phyloP scores from a whole-genome alignment of 768 basidiomycete genomes.

The Botryobasidium botryosum region DNA sequence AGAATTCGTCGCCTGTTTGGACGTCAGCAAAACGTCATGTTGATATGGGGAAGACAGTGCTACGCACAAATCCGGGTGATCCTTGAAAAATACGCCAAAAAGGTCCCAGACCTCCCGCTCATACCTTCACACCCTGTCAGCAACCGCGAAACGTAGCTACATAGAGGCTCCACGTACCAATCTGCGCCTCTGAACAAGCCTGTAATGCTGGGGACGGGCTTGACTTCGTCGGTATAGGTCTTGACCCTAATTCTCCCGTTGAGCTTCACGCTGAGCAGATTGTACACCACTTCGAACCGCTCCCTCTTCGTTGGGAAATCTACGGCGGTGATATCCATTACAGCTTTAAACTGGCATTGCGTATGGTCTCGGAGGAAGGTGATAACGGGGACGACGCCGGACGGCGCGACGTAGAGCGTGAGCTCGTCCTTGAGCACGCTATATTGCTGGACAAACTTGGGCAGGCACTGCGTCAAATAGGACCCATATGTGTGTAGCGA shows the following conservation, averaged over 20 bases:
- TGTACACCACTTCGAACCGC: slow-evolving; percentile 94
- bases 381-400: slow-evolving; percentile 66
- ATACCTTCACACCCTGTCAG: too few species aligned
- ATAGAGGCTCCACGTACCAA: slow-evolving; percentile 64
- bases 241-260: slow-evolving; percentile 86
- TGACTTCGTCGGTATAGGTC: slow-evolving; percentile 88
- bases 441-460: slow-evolving; percentile 97
- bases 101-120: slow-evolving; percentile 98
- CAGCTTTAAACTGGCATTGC: slow-evolving; percentile 82
- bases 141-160: not conserved
- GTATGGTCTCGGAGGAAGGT: slow-evolving; percentile 91
- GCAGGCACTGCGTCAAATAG: slow-evolving; percentile 82
- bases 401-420: slow-evolving; percentile 71
- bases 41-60: slow-evolving; percentile 9
- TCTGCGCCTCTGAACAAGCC: slow-evolving; percentile 81
- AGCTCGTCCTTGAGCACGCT: slow-evolving; percentile 93
- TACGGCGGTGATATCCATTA: slow-evolving; percentile 89
- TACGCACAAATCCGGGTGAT: slow-evolving; percentile 87
- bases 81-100: slow-evolving; percentile 90
- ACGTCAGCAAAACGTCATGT: slow-evolving; percentile 2
- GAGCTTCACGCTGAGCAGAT: slow-evolving; percentile 65
- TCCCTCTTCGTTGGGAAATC: slow-evolving; percentile 89
- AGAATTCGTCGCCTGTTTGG: slow-evolving; percentile 90
- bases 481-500: slow-evolving; percentile 82
- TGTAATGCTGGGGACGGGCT: slow-evolving; percentile 70